Conservation (phyloP, 441 rosid species). For the Populus trichocarpa region DNA sequence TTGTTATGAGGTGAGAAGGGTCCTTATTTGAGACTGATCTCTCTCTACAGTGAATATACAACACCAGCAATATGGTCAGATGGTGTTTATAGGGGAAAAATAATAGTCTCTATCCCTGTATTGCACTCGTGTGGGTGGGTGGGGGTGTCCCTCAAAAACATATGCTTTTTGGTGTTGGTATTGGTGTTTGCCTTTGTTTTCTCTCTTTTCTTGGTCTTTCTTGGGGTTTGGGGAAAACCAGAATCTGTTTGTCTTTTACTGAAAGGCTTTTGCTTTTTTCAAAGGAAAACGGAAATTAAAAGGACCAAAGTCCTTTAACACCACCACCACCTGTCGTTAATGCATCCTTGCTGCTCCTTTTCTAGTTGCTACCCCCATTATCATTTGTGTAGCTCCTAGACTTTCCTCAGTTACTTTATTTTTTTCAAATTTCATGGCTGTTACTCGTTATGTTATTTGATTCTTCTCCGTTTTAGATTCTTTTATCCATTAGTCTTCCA, state of each 20-base stretch:
- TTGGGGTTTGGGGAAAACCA: slow-evolving; percentile 43
- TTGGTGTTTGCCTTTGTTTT: slow-evolving; percentile 18
- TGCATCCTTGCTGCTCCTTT: background rate
- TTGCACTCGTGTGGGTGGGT: slow-evolving; percentile 58
- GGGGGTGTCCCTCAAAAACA: slow-evolving; percentile 17
- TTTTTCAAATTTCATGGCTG: background rate
- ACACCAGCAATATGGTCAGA: background rate
- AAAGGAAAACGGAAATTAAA: slow-evolving; percentile 22
- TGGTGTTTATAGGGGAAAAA: background rate
- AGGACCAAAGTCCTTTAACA: slow-evolving; percentile 16
- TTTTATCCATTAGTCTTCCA: background rate
- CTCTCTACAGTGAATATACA: background rate
- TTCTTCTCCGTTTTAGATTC: background rate
- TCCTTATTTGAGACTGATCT: slow-evolving; percentile 23
- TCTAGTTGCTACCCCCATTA: background rate
- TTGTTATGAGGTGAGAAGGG: background rate
- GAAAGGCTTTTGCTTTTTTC: slow-evolving; percentile 26
- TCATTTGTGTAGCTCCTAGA: background rate
- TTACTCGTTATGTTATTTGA: background rate
- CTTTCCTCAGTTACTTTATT: background rate
- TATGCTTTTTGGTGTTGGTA: slow-evolving; percentile 20
- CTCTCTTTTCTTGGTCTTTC: slow-evolving; percentile 14
- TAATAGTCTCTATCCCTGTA: background rate
- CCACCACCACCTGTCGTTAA: background rate
- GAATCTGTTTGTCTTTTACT: slow-evolving; percentile 39